Evolutionary conservation across 2,329 filamentous ascomycete species (phyloP).

Genomic region (Dactylellina haptotyla): DNA sequence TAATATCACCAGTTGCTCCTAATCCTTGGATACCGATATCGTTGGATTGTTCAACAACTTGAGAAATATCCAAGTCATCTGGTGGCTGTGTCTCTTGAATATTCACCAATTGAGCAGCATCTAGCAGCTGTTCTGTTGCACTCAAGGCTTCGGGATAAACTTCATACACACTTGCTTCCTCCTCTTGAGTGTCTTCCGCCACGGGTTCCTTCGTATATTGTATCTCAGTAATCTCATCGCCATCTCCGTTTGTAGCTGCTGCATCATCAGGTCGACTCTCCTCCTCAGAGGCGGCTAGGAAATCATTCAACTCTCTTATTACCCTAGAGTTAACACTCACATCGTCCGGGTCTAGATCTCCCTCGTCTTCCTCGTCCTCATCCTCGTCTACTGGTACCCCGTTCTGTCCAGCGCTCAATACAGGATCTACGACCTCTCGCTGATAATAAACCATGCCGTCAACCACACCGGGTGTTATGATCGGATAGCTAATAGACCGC

Average conservation of each 20-base stretch:
- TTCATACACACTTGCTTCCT: too few relatives aligned
- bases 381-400: not conserved
- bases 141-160: too few relatives aligned
- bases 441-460: constrained; percentile 14
- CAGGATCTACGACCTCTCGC: not conserved
- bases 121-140: not conserved
- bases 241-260: not conserved
- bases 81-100: too few relatives aligned
- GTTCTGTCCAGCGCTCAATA: not conserved
- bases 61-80: not conserved
- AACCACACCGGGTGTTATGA: not conserved
- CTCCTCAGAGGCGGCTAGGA: not conserved
- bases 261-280: too few relatives aligned
- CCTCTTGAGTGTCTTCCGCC: not conserved
- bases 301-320: not conserved
- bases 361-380: not conserved
- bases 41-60: not conserved
- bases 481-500: not conserved
- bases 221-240: not conserved
- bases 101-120: not conserved
- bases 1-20: too few relatives aligned
- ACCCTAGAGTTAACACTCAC: not conserved
- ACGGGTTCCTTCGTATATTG: not conserved
- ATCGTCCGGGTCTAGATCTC: not conserved
- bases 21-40: not conserved